A percentile compares a stretch with the other conserved stretches of the same genome.
phyloP scores from a whole-genome alignment of 139 green algal genomes.

The Zygnema cylindricum region DNA sequence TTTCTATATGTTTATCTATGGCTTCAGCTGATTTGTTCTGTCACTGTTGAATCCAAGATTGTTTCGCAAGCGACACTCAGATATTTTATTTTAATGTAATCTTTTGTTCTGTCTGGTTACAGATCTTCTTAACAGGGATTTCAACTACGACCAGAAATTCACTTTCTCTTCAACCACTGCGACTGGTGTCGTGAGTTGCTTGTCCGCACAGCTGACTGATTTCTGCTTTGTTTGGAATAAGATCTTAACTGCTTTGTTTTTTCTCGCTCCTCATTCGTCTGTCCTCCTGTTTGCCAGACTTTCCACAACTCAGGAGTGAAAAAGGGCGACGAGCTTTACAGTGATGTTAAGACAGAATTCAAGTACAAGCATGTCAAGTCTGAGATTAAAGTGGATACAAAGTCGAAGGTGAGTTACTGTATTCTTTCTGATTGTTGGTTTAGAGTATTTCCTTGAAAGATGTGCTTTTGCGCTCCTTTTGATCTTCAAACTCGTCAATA shows the following conservation, averaged over 20 bases:
- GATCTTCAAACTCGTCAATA: neutral
- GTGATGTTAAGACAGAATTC: conserved; percentile 51
- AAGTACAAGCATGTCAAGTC: conserved; percentile 26
- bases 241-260: conserved; percentile 3
- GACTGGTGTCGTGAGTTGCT: conserved; percentile 45
- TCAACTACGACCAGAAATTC: conserved; percentile 53
- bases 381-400: conserved; percentile 45
- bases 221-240: too few species aligned
- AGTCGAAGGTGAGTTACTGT: conserved; percentile 26
- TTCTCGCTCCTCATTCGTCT: neutral
- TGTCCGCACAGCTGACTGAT: conserved; percentile 1
- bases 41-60: too few species aligned
- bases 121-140: conserved; percentile 52
- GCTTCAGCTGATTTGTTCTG: too few species aligned
- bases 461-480: neutral
- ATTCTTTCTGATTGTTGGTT: too few species aligned
- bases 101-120: conserved; percentile 30
- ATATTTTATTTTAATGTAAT: too few species aligned
- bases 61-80: too few species aligned
- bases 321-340: conserved; percentile 28
- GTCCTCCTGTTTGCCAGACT: conserved; percentile 29
- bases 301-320: conserved; percentile 33
- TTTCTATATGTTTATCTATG: too few species aligned
- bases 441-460: too few species aligned
- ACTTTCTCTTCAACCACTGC: conserved; percentile 38